Evolutionary conservation across 2,329 filamentous ascomycete genomes (phyloP), one percentile per base, ranked within the genome.

Genomic region (Juglanconis sp.): DNA sequence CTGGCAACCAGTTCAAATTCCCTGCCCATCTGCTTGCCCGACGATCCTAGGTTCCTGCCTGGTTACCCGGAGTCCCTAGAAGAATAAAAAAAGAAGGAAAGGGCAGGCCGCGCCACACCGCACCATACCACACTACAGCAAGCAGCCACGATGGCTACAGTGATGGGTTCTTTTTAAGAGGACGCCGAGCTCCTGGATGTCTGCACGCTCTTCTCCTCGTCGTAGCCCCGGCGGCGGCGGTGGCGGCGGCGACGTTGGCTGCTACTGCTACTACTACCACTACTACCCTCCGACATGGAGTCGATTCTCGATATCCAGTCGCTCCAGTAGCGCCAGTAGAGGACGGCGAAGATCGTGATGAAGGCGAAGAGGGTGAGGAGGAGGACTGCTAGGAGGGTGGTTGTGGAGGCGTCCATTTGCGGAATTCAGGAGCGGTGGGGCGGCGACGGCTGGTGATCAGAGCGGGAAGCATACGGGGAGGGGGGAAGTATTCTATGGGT

Each of bases 291-390:
- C 24, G 24, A 24, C 24, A 15, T 42, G 35, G 38, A 10, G 5
- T 15, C n/a, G 36, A 47, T 36, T 5, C 53, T 40, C 30, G 17
- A 42, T 13, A 44, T 10, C 53, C 53, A 55, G 40, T 47, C 10
- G n/a, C 31, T 17, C 53, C 53, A 55, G 53, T 47, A 55, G 42
- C 34, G 15, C 15, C 53, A 34, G 32, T 55, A 55, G 53, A 55
- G 53, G 31, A 35, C 24, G 53, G n/a, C 5, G 32, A 47, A 30
- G 32, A 55, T n/a, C 13, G n/a, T 30, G 9, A 55, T 40, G 53
- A 55, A 24, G 40, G 42, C 34, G 42, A 38, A 31, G 53, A 48
- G 31, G 42, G 40, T 47, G 53, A 34, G 4, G 31, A 34, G 31
- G 53, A 55, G 53, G 5, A 47, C 24, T 17, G 17, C n/a, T 7